Evolutionary conservation across 768 basidiomycete genomes (phyloP), one percentile per base, ranked within the genome.

Genomic region (Fomitopsis pulvina): DNA sequence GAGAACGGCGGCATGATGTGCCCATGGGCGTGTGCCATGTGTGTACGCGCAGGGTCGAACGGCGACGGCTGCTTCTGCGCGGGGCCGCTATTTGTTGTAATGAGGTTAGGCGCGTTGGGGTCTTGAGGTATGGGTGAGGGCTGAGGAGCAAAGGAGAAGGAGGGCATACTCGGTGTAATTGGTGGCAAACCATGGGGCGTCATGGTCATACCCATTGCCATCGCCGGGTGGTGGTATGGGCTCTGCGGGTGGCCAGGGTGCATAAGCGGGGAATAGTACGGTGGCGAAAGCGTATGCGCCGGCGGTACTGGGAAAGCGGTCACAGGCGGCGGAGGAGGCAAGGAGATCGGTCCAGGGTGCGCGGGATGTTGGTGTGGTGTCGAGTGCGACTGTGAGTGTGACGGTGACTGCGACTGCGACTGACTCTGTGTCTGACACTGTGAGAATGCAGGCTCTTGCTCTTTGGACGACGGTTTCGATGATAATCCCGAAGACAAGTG

Each of bases 121-220:
- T 18, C 65, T 60, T 41, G 69, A 61, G 53, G 67, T 53, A 37
- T 73, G 44, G 44, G 75, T 67, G 40, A 71, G 60, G 60, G 76
- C 37, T 79, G 79, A 16, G 79, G 75, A 30, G 85, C 73, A 66
- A 96, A 94, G 11, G 82, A 84, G 68, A 96, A 98, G 4, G 91
- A 83, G 1, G 95, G 95, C 94, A 98, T 97, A 52, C 87, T 88
- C 0, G 94, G 93, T n/a, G 94, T 96, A 60, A 96, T 92, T 1
- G 90, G 87, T 12, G 89, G 88, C n/a, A 92, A 69, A 0, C 88
- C 87, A 54, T 83, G 79, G n/a, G 85, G 85, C 9, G 86, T 89
- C 53, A 83, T 72, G 27, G 71, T 64, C 38, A 60, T 66, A 57
- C 49, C 60, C 49, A 52, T 61, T 56, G 55, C 61, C 41, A 54